Percentiles rank a stretch among this genome's conserved stretches.
These are phyloP conservation scores for Mycena maculata DNA, from an alignment of 768 basidiomycete genomes.

Conservation along the genomic window DNA sequence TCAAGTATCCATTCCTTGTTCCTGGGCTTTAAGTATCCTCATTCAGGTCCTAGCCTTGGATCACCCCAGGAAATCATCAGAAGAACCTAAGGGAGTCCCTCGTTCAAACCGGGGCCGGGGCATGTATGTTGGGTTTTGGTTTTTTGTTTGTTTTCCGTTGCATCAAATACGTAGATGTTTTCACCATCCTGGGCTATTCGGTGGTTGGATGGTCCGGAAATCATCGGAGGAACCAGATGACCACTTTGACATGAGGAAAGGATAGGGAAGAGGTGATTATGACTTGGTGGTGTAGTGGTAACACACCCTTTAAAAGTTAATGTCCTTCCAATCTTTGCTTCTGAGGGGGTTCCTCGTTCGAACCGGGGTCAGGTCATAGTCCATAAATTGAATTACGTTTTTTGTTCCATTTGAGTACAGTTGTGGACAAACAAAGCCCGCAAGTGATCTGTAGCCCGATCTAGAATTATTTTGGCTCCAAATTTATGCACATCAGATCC, in stretches of 20 bases:
- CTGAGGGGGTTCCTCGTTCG: not conserved
- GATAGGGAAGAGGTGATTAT: too few species aligned
- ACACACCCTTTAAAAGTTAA: not conserved
- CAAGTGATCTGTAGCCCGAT: too few species aligned
- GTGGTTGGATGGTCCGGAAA: not conserved
- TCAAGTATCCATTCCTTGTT: not conserved
- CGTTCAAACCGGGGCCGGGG: not conserved
- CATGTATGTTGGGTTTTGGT: not conserved
- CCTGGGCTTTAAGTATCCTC: too few species aligned
- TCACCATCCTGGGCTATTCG: not conserved
- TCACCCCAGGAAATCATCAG: too few species aligned
- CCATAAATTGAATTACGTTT: too few species aligned
- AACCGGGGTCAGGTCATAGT: not conserved
- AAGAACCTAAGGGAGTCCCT: not conserved
- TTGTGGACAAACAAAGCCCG: too few species aligned
- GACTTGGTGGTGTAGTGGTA: conserved; percentile 1
- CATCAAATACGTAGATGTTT: not conserved
- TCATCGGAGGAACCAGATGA: too few species aligned
- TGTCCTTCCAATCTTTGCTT: not conserved
- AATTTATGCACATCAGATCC: too few species aligned
- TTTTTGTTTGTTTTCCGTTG: too few species aligned
- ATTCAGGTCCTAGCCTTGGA: too few species aligned
- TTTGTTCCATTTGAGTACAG: too few species aligned
- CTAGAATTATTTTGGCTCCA: too few species aligned
- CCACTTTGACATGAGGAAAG: not conserved